These are phyloP conservation scores for Lactarius hengduanensis DNA, from an alignment of 768 basidiomycete species.

Conservation along the genomic window DNA sequence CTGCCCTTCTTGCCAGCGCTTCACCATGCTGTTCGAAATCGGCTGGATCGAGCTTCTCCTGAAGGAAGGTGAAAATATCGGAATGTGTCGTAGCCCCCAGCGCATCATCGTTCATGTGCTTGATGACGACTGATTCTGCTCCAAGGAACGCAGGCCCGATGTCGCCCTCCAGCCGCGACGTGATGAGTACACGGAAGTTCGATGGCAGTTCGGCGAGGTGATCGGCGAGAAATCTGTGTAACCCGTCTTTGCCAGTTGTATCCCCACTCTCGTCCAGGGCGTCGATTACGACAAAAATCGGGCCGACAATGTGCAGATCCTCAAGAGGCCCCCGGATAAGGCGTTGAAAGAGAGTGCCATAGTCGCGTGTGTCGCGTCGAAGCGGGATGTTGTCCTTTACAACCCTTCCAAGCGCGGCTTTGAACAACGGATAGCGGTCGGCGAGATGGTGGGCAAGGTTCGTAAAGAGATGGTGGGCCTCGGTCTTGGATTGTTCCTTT, in stretches of 20 bases:
- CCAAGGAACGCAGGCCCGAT: neutral
- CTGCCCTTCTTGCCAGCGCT: neutral
- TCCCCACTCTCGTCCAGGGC: constrained; percentile 2
- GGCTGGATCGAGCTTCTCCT: neutral
- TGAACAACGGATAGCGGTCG: neutral
- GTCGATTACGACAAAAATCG: constrained; percentile 1
- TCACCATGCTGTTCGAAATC: neutral
- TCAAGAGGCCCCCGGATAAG: neutral
- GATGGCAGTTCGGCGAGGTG: neutral
- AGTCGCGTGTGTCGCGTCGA: neutral
- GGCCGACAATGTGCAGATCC: neutral
- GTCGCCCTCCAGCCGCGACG: neutral
- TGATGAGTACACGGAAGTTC: constrained; percentile 9
- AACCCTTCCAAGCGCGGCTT: neutral
- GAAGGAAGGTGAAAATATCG: neutral
- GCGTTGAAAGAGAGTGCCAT: neutral
- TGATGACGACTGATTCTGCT: neutral
- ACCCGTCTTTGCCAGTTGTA: neutral
- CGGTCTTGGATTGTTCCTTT: neutral
- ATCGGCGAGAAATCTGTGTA: neutral
- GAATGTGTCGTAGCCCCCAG: neutral
- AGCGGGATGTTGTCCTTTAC: neutral
- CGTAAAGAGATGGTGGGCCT: neutral
- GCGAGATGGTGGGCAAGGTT: neutral
- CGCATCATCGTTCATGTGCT: neutral